These are phyloP conservation scores for Haematococcus lacustris DNA, from an alignment of 139 green algal species.

Conservation along the genomic window DNA sequence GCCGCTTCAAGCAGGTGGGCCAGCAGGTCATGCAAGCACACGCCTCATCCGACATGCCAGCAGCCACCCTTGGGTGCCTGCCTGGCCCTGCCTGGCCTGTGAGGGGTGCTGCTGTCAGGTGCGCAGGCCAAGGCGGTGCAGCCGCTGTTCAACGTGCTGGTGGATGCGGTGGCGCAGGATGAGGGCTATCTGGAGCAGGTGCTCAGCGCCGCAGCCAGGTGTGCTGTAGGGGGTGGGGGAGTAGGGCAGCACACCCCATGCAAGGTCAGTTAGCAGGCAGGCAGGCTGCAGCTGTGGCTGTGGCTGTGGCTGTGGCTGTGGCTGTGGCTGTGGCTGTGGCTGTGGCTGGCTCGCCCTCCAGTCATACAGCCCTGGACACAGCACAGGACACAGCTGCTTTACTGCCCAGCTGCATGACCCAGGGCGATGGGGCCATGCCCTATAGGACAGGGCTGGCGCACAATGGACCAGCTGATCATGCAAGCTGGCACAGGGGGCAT, in stretches of 20 bases:
- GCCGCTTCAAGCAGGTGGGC: slow-evolving; percentile 40
- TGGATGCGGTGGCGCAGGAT: slow-evolving; percentile 73
- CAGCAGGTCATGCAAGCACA: not conserved
- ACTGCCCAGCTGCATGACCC: too few species aligned
- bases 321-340: too few species aligned
- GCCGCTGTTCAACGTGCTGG: slow-evolving; percentile 74
- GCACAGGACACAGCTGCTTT: too few species aligned
- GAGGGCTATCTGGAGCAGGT: slow-evolving; percentile 63
- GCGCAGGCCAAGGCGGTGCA: slow-evolving; percentile 51
- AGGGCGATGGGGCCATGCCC: too few species aligned
- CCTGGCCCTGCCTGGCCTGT: too few species aligned
- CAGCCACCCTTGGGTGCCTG: not conserved
- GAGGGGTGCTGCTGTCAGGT: not conserved
- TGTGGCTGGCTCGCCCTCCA: not conserved
- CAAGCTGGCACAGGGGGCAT: too few species aligned
- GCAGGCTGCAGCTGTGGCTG: not conserved
- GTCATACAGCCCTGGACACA: too few species aligned
- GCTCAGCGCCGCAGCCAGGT: slow-evolving; percentile 36
- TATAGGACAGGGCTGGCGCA: too few species aligned
- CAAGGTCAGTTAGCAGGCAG: not conserved
- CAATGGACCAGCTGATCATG: too few species aligned
- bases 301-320: too few species aligned
- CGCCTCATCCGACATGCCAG: not conserved
- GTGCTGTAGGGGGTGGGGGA: too few species aligned
- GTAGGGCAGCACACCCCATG: not conserved